Evolutionary conservation across 73 alveolate species (phyloP), one percentile per base, ranked within the genome.

Genomic region (Paramecium biaurelia): DNA sequence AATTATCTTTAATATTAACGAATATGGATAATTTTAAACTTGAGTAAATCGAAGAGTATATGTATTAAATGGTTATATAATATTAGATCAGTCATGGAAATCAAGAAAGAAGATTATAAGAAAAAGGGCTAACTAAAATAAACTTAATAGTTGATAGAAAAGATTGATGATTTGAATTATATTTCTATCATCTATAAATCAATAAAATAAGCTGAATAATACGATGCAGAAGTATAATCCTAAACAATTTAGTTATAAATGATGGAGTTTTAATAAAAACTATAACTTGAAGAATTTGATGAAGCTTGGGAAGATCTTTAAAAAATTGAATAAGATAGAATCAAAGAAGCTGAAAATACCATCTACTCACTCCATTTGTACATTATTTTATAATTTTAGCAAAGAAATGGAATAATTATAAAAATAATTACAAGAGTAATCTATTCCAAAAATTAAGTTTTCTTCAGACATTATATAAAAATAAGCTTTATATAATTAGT

Each of bases 271-370:
- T 63, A 63, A 63, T 41, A 63, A 23, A 63, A 74, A 74, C 38
- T 34, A 41, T 35, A 74, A 74, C 45, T 74, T 1, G 56, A 74
- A 41, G 87, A 74, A 74, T 74, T 74, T 41, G 87, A 74, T 37
- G 37, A 74, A 1, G 87, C 87, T 37, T 74, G 87, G 87, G 63
- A 74, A 18, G 87, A 74, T 35, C 45, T 74, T 2, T 74, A 74
- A 11, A 74, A 74, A 74, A 21, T 74, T 28, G 87, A 74, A 20
- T 41, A 34, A 74, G 87, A 74, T 37, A 74, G 87, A 35, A 41
- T 37, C 14, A 74, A 74, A 37, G 87, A 74, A 74, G 87, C 87
- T 35, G 87, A 74, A 74, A 37, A 74, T 37, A 74, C 87, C 7
- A 34, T 74, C 20, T 74, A 37, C 12, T 15, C 15, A 37, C 18